Conservation (phyloP, 2,329 filamentous ascomycete genomes). For the Teratosphaeria pseudoeucalypti region DNA sequence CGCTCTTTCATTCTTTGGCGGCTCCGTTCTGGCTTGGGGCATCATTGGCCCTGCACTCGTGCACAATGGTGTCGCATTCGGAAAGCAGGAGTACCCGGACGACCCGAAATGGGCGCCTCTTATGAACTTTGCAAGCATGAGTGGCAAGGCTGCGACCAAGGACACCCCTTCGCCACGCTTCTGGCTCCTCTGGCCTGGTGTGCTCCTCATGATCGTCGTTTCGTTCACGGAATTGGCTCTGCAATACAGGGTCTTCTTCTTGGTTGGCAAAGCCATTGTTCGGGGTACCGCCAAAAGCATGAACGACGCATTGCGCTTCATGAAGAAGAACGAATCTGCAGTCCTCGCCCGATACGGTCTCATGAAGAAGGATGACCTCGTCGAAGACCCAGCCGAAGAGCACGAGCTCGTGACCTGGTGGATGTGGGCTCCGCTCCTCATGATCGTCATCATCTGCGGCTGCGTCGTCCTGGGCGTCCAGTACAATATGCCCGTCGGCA, state of each 20-base stretch:
- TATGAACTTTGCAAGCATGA: slow-evolving; percentile 23
- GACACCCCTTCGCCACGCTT: slow-evolving; percentile 37
- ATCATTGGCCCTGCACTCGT: slow-evolving; percentile 48
- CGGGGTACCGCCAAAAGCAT: slow-evolving; percentile 35
- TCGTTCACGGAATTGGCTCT: slow-evolving; percentile 29
- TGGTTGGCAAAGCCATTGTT: slow-evolving; percentile 41
- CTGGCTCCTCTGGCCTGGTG: slow-evolving; percentile 40
- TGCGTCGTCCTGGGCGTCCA: slow-evolving; percentile 42
- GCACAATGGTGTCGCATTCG: slow-evolving; percentile 37
- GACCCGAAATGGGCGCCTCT: slow-evolving; percentile 13
- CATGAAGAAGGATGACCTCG: slow-evolving; percentile 28
- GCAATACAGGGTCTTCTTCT: slow-evolving; percentile 31
- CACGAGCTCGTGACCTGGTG: slow-evolving; percentile 40
- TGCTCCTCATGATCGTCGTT: slow-evolving; percentile 34
- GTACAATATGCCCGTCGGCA: slow-evolving; percentile 44
- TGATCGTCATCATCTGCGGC: slow-evolving; percentile 34
- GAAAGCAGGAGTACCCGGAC: slow-evolving; percentile 21
- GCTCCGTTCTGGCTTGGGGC: slow-evolving; percentile 45
- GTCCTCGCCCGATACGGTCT: slow-evolving; percentile 33
- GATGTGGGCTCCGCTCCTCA: slow-evolving; percentile 41
- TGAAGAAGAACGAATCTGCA: slow-evolving; percentile 34
- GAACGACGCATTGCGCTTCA: slow-evolving; percentile 28
- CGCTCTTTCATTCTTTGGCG: slow-evolving; percentile 47
- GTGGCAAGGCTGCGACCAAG: slow-evolving; percentile 25
- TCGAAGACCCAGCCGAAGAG: slow-evolving; percentile 37